A percentile compares a stretch with the other conserved stretches of the same genome.
Conservation (phyloP, 345 rosid genomes). For the Microthlaspi erraticum region DNA sequence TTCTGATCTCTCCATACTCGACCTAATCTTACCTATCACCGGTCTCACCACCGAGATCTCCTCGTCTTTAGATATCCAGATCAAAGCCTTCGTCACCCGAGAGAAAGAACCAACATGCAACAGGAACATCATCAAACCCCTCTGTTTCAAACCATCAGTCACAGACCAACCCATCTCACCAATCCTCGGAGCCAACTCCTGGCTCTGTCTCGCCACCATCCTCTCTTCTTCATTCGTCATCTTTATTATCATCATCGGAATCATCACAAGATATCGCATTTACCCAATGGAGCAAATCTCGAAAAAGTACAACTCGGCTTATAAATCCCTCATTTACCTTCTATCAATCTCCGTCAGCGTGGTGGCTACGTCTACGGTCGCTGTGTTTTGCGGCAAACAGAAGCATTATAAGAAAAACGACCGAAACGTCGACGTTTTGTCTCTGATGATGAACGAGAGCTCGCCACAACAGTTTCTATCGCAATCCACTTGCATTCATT, state of each 20-base stretch:
- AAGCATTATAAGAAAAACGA: constrained; percentile 40
- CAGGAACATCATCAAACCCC: constrained; percentile 37
- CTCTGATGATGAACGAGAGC: constrained; percentile 59
- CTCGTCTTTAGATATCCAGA: constrained; percentile 48
- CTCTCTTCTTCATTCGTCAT: constrained; percentile 66
- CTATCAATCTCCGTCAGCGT: constrained; percentile 55
- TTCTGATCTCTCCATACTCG: constrained; percentile 66
- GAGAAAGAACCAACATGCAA: constrained; percentile 45
- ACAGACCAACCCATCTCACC: constrained; percentile 61
- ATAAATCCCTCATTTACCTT: constrained; percentile 46
- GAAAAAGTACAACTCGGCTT: constrained; percentile 39
- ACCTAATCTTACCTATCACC: constrained; percentile 61
- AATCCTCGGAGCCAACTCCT: constrained; percentile 69
- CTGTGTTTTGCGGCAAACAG: constrained; percentile 69
- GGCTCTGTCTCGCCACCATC: constrained; percentile 77
- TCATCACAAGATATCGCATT: constrained; percentile 59
- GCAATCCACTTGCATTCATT: constrained; percentile 55
- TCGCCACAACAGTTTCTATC: constrained; percentile 55
- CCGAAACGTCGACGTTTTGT: constrained; percentile 43
- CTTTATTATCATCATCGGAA: constrained; percentile 62
- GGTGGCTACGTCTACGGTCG: constrained; percentile 51
- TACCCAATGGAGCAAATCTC: constrained; percentile 57
- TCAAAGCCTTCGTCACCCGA: constrained; percentile 73
- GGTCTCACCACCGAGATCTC: constrained; percentile 42
- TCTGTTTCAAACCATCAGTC: constrained; percentile 64